Evolutionary conservation across 495 filamentous ascomycete genomes (phyloP), one percentile per base, ranked within the genome.

Genomic region (Podospora conica): DNA sequence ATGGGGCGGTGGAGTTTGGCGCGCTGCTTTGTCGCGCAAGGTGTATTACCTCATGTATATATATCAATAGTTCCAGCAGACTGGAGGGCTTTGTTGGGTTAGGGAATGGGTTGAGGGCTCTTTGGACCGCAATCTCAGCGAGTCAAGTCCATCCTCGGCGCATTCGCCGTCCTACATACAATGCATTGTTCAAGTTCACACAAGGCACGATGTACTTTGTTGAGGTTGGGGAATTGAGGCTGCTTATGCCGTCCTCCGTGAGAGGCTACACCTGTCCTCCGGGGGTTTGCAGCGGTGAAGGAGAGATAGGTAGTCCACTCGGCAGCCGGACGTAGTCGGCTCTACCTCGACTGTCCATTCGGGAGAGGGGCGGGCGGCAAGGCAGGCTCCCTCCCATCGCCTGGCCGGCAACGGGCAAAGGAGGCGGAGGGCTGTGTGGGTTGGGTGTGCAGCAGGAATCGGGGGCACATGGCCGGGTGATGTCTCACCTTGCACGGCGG

Each of bases 401-500:
- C n/a, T 48, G 40, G n/a, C n/a, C n/a, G n/a, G n/a, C n/a, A n/a
- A n/a, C n/a, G n/a, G n/a, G n/a, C n/a, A n/a, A n/a, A n/a, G 40
- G 40, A 48, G 18, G 11, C 18, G 8, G 40, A 48, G 40, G 25
- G 15, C 40, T 48, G 40, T 48, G 40, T 48, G 40, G 40, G 40
- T 48, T 48, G 40, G 40, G 40, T 48, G 40, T 48, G 40, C 40
- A 48, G 15, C 33, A 48, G 40, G 29, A 31, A 11, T 9, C 62
- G 54, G 24, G 54, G 31, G 18, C 48, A 24, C 23, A 27, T 53
- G 53, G 27, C 61, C 61, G 10, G n/a, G 54, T 53, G 28, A 55
- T 53, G 61, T 64, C 61, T 64, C 61, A 64, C 20, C 61, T 33
- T n/a, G 11, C 21, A 63, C 24, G 15, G 40, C 40, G 40, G 40